Conservation (phyloP, 495 filamentous ascomycete species). For the Tuber indicum region DNA sequence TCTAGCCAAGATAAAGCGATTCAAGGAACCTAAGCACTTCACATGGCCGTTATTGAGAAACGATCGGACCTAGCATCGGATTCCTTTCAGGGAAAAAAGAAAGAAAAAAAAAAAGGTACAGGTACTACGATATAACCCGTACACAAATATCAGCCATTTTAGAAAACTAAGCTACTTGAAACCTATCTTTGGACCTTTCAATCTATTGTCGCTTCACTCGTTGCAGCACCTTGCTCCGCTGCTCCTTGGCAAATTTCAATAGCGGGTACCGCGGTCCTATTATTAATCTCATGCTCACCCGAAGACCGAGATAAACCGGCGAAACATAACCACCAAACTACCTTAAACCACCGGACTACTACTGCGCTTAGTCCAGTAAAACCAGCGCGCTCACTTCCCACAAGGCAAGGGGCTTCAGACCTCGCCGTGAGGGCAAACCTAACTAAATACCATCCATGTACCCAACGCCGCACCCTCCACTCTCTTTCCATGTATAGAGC, state of each 20-base stretch:
- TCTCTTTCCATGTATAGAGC: neutral
- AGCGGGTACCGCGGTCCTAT: neutral
- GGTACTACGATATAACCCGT: no score
- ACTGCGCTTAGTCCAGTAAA: neutral
- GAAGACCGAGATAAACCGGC: neutral
- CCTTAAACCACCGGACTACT: neutral
- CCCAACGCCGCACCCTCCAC: neutral
- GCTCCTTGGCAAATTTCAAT: neutral
- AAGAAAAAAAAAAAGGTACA: no score
- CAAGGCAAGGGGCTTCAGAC: neutral
- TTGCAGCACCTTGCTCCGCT: neutral
- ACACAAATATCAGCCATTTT: no score
- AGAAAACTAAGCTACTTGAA: neutral
- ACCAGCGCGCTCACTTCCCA: neutral
- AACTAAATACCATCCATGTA: neutral
- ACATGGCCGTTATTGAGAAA: no score
- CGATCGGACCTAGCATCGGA: no score
- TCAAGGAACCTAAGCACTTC: no score
- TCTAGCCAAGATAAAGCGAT: no score
- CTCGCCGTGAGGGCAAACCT: rapidly evolving
- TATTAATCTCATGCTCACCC: neutral
- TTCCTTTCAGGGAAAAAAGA: neutral
- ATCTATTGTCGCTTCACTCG: neutral
- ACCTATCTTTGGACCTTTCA: neutral
- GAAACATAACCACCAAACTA: neutral